Evolutionary conservation across 2,329 filamentous ascomycete species (phyloP).

Genomic region (Lecanicillium sp.): DNA sequence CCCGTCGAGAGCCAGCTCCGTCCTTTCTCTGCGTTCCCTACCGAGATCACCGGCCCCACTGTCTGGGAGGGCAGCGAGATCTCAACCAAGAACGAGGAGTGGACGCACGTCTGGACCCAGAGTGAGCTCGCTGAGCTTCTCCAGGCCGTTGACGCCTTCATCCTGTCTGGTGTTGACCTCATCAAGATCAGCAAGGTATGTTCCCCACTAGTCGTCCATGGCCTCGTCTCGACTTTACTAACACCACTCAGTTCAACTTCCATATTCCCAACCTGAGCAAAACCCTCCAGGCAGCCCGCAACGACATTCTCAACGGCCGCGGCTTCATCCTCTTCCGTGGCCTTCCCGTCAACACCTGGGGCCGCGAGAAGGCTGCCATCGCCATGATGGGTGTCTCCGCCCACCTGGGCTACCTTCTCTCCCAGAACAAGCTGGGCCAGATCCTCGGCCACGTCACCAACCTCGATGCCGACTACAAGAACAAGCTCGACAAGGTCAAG

Average conservation of each 20-base stretch:
- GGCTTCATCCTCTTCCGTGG: slow-evolving; percentile 88
- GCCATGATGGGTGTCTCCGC: slow-evolving; percentile 82
- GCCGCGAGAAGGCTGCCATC: slow-evolving; percentile 68
- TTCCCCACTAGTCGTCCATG: slow-evolving; percentile 13
- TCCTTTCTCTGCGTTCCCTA: slow-evolving; percentile 65
- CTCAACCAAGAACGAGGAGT: slow-evolving; percentile 55
- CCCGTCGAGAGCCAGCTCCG: slow-evolving; percentile 60
- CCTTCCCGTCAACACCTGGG: slow-evolving; percentile 70
- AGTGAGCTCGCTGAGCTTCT: slow-evolving; percentile 63
- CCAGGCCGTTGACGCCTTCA: slow-evolving; percentile 61
- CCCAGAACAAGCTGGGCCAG: slow-evolving; percentile 76
- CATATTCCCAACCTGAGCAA: slow-evolving; percentile 28
- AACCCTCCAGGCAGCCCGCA: slow-evolving; percentile 28
- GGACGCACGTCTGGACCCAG: slow-evolving; percentile 64
- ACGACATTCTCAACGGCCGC: slow-evolving; percentile 62
- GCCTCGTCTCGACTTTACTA: neutral
- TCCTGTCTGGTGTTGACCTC: slow-evolving; percentile 56
- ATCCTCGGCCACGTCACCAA: slow-evolving; percentile 85
- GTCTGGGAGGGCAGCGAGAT: slow-evolving; percentile 67
- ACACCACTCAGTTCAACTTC: slow-evolving; percentile 28
- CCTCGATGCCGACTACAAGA: slow-evolving; percentile 61
- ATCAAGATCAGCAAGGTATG: slow-evolving; percentile 52
- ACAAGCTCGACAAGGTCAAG: slow-evolving; percentile 73
- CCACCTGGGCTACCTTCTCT: slow-evolving; percentile 78
- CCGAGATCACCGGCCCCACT: slow-evolving; percentile 63